These are phyloP conservation scores for Diaporthe nobilis DNA, from an alignment of 2,329 filamentous ascomycete species.

Conservation along the genomic window DNA sequence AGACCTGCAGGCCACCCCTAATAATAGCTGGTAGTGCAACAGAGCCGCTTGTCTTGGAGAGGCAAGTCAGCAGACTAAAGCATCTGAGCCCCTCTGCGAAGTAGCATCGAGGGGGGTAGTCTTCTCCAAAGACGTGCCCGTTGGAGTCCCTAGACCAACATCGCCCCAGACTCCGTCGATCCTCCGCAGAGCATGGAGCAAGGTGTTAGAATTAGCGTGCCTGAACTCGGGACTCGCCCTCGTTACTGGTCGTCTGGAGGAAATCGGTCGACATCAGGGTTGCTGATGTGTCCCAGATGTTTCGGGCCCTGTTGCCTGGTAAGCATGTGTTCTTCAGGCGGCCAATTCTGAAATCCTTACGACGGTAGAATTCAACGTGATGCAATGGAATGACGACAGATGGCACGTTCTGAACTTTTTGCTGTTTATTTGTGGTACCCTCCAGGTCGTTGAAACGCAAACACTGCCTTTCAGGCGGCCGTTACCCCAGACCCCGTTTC, in stretches of 20 bases:
- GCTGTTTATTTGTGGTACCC: background rate
- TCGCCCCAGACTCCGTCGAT: background rate
- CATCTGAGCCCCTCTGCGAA: background rate
- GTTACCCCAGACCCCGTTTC: background rate
- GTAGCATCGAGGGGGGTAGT: background rate
- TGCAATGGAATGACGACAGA: background rate
- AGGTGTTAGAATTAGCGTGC: too few relatives aligned
- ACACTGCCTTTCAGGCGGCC: background rate
- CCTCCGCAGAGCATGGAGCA: background rate
- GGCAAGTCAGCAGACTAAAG: background rate
- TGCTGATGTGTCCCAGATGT: background rate
- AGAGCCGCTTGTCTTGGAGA: background rate
- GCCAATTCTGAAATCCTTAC: background rate
- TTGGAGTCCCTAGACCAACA: background rate
- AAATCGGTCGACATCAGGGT: background rate
- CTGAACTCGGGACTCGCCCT: background rate
- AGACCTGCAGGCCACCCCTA: background rate
- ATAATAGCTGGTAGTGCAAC: background rate
- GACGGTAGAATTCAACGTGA: background rate
- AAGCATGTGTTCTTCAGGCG: background rate
- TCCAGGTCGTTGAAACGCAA: background rate
- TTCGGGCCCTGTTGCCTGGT: background rate
- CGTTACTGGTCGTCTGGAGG: background rate
- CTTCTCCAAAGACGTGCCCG: background rate
- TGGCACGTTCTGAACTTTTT: background rate